Base-by-base conservation (phyloP, 495 filamentous ascomycete species). In the Penicillium arizonense region DNA sequence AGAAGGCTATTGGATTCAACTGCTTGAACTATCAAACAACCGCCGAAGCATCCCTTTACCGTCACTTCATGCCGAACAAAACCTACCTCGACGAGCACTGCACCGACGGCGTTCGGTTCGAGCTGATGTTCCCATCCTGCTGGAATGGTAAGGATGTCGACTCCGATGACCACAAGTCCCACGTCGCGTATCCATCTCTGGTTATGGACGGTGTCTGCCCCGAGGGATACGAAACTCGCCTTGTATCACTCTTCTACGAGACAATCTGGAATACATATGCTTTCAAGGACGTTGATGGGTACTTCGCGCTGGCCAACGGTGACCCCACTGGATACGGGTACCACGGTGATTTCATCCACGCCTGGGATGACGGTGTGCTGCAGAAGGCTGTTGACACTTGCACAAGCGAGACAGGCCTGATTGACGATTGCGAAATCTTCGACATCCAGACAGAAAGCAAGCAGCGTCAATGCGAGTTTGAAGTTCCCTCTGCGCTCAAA, bases 81-180 rank as follows among this genome's bases (percentile, higher is more conserved):
- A 68, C 68, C 1, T 94, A 77, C 57, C 75, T 95, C 26, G 90
- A 96, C 60, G 77, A 72, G 35, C 81, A 92, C 60, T 96, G 91
- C 63, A 61, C 63, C 0, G 81, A 94, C 56, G 91, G 91, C 43
- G 59, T 96, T 40, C 84, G 91, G 28, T 71, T 91, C 35, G 90
- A 96, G 64, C 67, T 96, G 46, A 86, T 90, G 81, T 96, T 96
- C 74, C 91, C 91, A 9, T 90, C 87, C 0, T 96, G 91, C 81
- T 96, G 90, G 88, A 87, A 96, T 63, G 88, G 90, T 28, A 78
- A 83, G 47, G 80, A 89, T 50, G 53, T 74, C 18, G 83, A 85
- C 50, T 76, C 81, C 3, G 23, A 52, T 0, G 76, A 88, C 64
- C 87, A 91, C 76, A 81, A 79, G 61, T 77, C 74, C 43, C 90